A percentile compares a stretch with the other conserved stretches of the same genome.
These are phyloP conservation scores for Blastocystis sp. DNA, from an alignment of 352 stramenopile species.

Conservation along the genomic window DNA sequence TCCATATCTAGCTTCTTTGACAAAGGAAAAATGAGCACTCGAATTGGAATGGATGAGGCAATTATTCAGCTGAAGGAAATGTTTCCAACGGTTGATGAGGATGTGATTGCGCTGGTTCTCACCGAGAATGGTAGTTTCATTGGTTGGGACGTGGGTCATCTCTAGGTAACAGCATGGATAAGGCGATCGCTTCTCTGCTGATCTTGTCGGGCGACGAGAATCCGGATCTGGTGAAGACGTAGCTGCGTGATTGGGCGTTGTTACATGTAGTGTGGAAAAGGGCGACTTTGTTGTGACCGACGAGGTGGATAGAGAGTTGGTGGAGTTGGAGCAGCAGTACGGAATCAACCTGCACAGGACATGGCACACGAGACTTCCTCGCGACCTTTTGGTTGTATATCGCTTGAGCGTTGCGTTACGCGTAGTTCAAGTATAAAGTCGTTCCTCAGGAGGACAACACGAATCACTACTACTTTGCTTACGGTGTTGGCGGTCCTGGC, in stretches of 20 bases:
- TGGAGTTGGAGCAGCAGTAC: not conserved
- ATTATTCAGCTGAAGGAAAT: constrained; percentile 2
- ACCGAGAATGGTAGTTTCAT: not conserved
- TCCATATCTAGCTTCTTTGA: too few species aligned
- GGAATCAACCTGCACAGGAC: not conserved
- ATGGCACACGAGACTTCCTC: constrained; percentile 17
- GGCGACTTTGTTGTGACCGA: not conserved
- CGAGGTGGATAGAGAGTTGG: not conserved
- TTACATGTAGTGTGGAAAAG: not conserved
- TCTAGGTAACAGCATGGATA: constrained; percentile 18
- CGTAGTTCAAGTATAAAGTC: too few species aligned
- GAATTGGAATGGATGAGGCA: not conserved
- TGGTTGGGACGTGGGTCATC: not conserved
- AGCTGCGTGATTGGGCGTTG: not conserved
- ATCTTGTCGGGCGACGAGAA: constrained; percentile 25
- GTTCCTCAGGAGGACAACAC: too few species aligned
- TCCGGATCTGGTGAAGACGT: constrained; percentile 8
- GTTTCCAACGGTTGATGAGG: constrained; percentile 27
- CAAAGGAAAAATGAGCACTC: too few species aligned
- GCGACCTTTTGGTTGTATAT: constrained; percentile 14
- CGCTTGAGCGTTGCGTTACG: too few species aligned
- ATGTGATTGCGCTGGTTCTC: constrained; percentile 5
- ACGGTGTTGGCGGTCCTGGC: too few species aligned
- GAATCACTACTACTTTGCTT: too few species aligned
- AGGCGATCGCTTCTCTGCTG: constrained; percentile 14